A percentile compares a stretch with the other conserved stretches of the same genome.
These are phyloP conservation scores for Lactarius sp. DNA, from an alignment of 768 basidiomycete genomes.

Conservation along the genomic window DNA sequence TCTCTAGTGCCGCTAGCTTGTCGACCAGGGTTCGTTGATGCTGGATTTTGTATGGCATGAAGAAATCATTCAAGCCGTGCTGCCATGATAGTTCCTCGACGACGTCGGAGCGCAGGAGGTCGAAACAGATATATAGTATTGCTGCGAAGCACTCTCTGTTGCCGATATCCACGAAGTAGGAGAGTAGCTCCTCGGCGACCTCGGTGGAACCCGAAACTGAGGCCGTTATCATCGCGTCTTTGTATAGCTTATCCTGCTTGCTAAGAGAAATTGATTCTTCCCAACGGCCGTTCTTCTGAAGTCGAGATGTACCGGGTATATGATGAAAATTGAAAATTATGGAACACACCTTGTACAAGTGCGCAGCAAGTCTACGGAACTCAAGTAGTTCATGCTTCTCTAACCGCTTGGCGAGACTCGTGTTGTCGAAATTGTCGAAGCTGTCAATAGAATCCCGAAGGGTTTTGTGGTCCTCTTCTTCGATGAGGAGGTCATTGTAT, in stretches of 20 bases:
- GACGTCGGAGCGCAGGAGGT: slow-evolving; percentile 87
- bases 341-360: slow-evolving; percentile 80
- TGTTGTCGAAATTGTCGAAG: slow-evolving; percentile 96
- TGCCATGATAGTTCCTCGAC: slow-evolving; percentile 97
- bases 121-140: slow-evolving; percentile 87
- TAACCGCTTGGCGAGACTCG: slow-evolving; percentile 75
- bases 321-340: neutral
- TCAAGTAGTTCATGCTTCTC: slow-evolving; percentile 91
- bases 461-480: slow-evolving; percentile 98
- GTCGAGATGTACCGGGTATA: neutral
- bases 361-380: slow-evolving; percentile 91
- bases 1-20: slow-evolving; percentile 75
- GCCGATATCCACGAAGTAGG: slow-evolving; percentile 97
- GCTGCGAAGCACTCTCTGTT: slow-evolving; percentile 98
- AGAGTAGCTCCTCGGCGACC: slow-evolving; percentile 89
- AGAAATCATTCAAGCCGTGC: slow-evolving; percentile 93
- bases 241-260: slow-evolving; percentile 96
- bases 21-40: slow-evolving; percentile 73
- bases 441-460: slow-evolving; percentile 97
- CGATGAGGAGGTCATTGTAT: slow-evolving; percentile 96
- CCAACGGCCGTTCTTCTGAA: slow-evolving; percentile 90
- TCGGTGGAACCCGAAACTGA: slow-evolving; percentile 79
- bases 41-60: slow-evolving; percentile 95
- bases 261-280: slow-evolving; percentile 94
- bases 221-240: slow-evolving; percentile 92